Base-by-base conservation (phyloP, 768 basidiomycete genomes). In the Pulveroboletus sp. region DNA sequence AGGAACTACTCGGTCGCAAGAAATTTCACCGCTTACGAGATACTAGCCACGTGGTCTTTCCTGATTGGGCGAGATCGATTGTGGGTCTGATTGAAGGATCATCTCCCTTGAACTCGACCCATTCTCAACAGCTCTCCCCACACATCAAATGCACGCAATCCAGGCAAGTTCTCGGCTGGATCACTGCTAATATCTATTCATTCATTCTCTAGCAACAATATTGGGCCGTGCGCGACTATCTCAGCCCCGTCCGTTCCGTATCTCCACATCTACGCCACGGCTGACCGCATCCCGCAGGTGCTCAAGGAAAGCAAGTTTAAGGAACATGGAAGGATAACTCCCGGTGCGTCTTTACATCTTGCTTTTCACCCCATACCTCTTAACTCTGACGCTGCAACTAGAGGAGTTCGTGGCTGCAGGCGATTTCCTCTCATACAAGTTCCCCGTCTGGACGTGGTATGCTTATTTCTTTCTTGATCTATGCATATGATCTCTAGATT, bases 331-430 rank as follows among this genome's bases (percentile, higher is more conserved):
- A 80, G 94, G 46, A 94, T 97, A 59, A 96, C 89, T 16, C 93
- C 93, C 53, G 93, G 91, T 93, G 48, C 53, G 80, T 69, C 32
- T 24, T 23, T 23, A 46, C 27, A 22, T 13, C 37, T 30, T 19
- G 16, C 48, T 45, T 49, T 4, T 7, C 35, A 19, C n/a, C 4
- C 22, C 31, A 4, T n/a, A 54, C 44, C 17, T 49, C 32, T 39
- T 16, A 4, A 27, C 24, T 51, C 38, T 54, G 50, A 62, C 53
- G 41, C 44, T 45, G 17, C 30, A 24, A 43, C 14, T 65, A 89
- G 95, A 99, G 82, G 96, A 98, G 70, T 98, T 96, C 63, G 92
- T 97, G 24, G 93, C 91, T 14, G 96, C 96, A 8, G 96, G 96
- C 46, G 96, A 99, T 69, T 98, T 97, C 71, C 74, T 99, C 51